phyloP scores from a whole-genome alignment of 2,329 filamentous ascomycete species.

The Amauroascus verrucosus region DNA sequence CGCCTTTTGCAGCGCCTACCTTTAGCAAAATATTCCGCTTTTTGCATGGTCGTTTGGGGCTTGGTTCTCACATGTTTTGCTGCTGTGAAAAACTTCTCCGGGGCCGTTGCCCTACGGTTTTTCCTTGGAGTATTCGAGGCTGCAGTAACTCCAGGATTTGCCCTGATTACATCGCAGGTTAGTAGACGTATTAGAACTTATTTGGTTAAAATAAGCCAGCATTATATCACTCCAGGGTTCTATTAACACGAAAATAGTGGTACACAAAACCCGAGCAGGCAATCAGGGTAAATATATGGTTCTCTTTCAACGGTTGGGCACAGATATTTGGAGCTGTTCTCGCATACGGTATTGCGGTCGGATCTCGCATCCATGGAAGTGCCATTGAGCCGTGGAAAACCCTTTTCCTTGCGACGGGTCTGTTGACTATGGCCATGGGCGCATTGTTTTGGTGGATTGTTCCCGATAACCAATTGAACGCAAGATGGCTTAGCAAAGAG shows the following conservation, averaged over 20 bases:
- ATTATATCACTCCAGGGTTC: not conserved
- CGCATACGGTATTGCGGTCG: constrained; percentile 54
- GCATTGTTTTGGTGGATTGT: constrained; percentile 43
- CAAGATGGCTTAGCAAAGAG: constrained; percentile 52
- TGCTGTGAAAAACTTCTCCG: constrained; percentile 49
- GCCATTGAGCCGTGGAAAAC: constrained; percentile 57
- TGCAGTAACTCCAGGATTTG: constrained; percentile 58
- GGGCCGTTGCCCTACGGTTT: constrained; percentile 55
- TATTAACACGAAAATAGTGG: constrained; percentile 41
- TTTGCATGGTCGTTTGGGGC: constrained; percentile 49
- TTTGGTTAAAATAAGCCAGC: not conserved
- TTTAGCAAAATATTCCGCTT: constrained; percentile 55
- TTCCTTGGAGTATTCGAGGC: constrained; percentile 60
- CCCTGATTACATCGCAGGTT: constrained; percentile 47
- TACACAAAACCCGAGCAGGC: constrained; percentile 62
- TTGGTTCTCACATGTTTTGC: constrained; percentile 52
- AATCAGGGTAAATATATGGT: constrained; percentile 55
- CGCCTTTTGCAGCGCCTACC: constrained; percentile 54
- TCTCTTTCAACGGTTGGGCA: constrained; percentile 55
- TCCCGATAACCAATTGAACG: constrained; percentile 52
- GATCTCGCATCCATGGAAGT: constrained; percentile 45
- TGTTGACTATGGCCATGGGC: constrained; percentile 43
- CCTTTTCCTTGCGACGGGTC: constrained; percentile 45
- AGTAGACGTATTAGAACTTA: not conserved
- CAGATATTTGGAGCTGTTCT: constrained; percentile 54